Evolutionary conservation across 75 land plant species (phyloP).

Genomic region (Pinus tabuliformis): DNA sequence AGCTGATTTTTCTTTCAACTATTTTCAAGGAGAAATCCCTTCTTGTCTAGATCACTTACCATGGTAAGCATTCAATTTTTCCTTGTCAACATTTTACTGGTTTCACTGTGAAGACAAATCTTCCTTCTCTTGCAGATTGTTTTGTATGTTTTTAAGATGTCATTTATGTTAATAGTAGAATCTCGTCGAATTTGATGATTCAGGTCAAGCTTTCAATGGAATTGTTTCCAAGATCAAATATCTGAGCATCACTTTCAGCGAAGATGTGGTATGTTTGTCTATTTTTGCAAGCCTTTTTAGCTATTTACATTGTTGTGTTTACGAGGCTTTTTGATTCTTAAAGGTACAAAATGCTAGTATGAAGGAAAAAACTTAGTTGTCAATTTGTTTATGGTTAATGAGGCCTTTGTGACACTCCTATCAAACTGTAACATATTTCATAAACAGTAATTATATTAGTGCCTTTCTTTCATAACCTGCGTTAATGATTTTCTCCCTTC

Average conservation of each 20-base stretch:
- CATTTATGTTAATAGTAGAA: neutral
- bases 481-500: no score
- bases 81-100: slow-evolving; percentile 22
- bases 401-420: no score
- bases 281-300: neutral
- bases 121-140: slow-evolving; percentile 1
- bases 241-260: slow-evolving; percentile 1
- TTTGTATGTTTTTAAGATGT: neutral
- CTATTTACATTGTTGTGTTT: neutral
- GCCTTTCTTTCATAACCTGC: no score
- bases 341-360: neutral
- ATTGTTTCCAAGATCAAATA: slow-evolving; percentile 4
- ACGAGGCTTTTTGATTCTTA: neutral
- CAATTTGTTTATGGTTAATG: no score
- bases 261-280: neutral
- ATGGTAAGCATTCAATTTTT: neutral
- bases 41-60: slow-evolving; percentile 10
- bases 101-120: slow-evolving; percentile 14
- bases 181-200: neutral
- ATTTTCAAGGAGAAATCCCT: slow-evolving; percentile 13
- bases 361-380: no score
- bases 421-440: no score
- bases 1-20: slow-evolving; percentile 3
- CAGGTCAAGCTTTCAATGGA: slow-evolving; percentile 7
- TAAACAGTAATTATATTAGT: no score